These are phyloP conservation scores for Termitomyces sp. DNA, from an alignment of 768 basidiomycete genomes.

Conservation along the genomic window DNA sequence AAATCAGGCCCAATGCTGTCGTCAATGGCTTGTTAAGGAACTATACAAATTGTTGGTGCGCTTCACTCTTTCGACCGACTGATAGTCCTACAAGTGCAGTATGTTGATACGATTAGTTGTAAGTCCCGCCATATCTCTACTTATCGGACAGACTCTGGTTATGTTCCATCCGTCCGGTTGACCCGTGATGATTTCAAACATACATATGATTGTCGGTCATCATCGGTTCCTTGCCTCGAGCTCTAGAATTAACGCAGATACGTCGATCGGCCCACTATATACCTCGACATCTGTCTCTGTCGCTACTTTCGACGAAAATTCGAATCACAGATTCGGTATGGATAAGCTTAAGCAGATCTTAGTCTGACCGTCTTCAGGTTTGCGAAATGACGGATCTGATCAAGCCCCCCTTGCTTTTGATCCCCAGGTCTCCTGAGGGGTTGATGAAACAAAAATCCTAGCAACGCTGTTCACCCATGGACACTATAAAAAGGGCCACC, in stretches of 20 bases:
- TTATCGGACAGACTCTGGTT: background rate
- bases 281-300: background rate
- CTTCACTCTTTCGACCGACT: background rate
- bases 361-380: background rate
- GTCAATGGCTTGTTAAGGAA: background rate
- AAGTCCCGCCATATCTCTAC: too few species aligned
- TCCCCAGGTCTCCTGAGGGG: background rate
- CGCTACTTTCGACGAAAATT: background rate
- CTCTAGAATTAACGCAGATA: background rate
- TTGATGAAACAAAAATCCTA: background rate
- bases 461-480: background rate
- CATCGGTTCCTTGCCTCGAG: background rate
- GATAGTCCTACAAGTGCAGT: background rate
- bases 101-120: too few species aligned
- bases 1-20: too few species aligned
- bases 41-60: background rate
- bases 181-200: too few species aligned
- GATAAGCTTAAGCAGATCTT: background rate
- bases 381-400: background rate
- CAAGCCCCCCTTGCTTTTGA: background rate
- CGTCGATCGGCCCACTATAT: background rate
- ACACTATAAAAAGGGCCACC: slow-evolving; percentile 9
- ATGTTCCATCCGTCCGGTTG: background rate
- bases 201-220: background rate
- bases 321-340: background rate